Evolutionary conservation across 78 protist species (phyloP), one percentile per base, ranked within the genome.

Genomic region (Trichosphaerium sp.): DNA sequence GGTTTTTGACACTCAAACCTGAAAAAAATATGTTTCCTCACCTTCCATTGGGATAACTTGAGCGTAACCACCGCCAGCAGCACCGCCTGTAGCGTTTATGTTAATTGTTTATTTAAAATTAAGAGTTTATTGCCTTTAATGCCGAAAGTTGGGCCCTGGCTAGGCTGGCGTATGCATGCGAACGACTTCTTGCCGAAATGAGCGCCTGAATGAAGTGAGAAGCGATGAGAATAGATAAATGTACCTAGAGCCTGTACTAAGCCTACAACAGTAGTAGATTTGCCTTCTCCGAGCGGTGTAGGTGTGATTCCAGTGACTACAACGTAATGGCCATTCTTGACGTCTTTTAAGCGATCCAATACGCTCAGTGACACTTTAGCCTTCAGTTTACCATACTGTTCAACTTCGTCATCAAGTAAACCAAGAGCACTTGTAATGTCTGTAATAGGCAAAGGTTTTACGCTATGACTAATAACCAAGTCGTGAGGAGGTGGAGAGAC

Each of bases 211-310:
- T n/a, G n/a, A n/a, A n/a, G n/a, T n/a, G n/a, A n/a, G n/a, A n/a
- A n/a, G n/a, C n/a, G n/a, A n/a, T n/a, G n/a, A n/a, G n/a, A n/a
- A n/a, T n/a, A n/a, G n/a, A n/a, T n/a, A n/a, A n/a, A n/a, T n/a
- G n/a, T n/a, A 6, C 85, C 85, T 18, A 96, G 80, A 1, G 97
- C 96, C 72, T 96, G 99, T 3, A 88, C 65, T 14, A 96, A 83
- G 29, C 99, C 98, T 23, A 94, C 71, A 0, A 97, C 84, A 4
- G 99, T 93, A 3, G 99, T 93, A 28, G 83, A 71, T 79, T 93
- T 93, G 35, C 99, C 99, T 63, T 96, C 99, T 4, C 99, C 98
- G 12, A 94, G 78, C 18, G 97, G 96, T 0, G 99, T 94, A 11
- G 98, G 99, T 43, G 69, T 90, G 51, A 91, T 88, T 37, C 97